phyloP scores from a whole-genome alignment of 768 basidiomycete genomes.

The Boletus tomentosulus region DNA sequence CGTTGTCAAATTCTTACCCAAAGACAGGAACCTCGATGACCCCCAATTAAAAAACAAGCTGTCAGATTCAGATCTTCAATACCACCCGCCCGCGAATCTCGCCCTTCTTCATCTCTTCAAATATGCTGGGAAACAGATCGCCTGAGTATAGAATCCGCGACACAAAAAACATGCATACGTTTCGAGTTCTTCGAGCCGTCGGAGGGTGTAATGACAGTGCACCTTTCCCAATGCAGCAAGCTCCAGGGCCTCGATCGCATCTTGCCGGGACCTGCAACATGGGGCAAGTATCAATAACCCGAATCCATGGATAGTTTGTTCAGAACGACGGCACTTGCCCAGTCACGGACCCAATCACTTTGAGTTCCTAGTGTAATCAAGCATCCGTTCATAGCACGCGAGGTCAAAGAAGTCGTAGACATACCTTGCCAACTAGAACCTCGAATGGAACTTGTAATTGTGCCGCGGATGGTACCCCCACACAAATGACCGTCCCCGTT shows the following conservation, averaged over 20 bases:
- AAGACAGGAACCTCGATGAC: not conserved
- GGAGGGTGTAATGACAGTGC: conserved; percentile 20
- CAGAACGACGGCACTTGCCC: conserved; percentile 11
- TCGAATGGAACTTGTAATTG: conserved; percentile 28
- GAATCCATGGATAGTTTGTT: not conserved
- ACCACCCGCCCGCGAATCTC: conserved; percentile 18
- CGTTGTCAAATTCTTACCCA: too few relatives aligned
- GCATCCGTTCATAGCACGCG: not conserved
- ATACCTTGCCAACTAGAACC: conserved; percentile 27
- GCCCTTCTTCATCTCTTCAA: conserved; percentile 17
- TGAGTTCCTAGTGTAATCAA: conserved; percentile 16
- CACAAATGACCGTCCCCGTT: conserved; percentile 37
- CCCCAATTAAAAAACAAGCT: not conserved
- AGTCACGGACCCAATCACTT: conserved; percentile 15
- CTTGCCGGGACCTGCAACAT: conserved; percentile 35
- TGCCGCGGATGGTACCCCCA: conserved; percentile 38
- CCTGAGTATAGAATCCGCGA: not conserved
- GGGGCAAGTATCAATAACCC: not conserved
- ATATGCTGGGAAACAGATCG: conserved; percentile 8
- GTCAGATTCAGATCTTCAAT: conserved; percentile 14
- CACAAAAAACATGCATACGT: conserved; percentile 7
- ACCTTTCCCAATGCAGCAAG: conserved; percentile 38
- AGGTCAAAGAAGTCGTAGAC: not conserved
- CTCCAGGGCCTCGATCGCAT: conserved; percentile 42
- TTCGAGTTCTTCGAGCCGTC: conserved; percentile 28